Percentiles rank a stretch among this genome's conserved stretches.
Conservation (phyloP, 2,329 filamentous ascomycete species). For the Pseudogymnoascus sp. region DNA sequence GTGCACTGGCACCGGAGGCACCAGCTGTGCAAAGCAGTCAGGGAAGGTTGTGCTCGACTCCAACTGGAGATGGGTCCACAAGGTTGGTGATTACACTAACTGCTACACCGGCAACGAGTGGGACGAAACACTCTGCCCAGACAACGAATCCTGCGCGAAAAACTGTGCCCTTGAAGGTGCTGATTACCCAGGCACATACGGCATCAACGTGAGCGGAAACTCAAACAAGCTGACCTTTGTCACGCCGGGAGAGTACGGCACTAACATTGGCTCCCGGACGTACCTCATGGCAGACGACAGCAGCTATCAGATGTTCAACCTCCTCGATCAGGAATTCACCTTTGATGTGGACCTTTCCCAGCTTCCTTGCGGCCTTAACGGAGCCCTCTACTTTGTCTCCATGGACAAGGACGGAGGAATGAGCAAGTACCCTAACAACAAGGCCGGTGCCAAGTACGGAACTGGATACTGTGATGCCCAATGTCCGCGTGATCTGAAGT, state of each 20-base stretch:
- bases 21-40: slow-evolving; percentile 37
- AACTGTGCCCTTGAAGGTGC: slow-evolving; percentile 47
- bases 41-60: slow-evolving; percentile 45
- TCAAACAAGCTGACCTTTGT: slow-evolving; percentile 48
- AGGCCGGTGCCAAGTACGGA: slow-evolving; percentile 50
- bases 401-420: slow-evolving; percentile 56
- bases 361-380: slow-evolving; percentile 62
- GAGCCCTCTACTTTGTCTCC: slow-evolving; percentile 56
- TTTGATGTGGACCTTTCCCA: slow-evolving; percentile 64
- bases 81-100: slow-evolving; percentile 33
- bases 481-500: slow-evolving; percentile 44
- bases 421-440: slow-evolving; percentile 41
- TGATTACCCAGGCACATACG: slow-evolving; percentile 43
- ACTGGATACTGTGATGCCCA: slow-evolving; percentile 57
- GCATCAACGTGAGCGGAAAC: slow-evolving; percentile 44
- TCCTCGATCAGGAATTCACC: slow-evolving; percentile 60
- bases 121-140: slow-evolving; percentile 35
- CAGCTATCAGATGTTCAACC: slow-evolving; percentile 56
- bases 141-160: slow-evolving; percentile 36
- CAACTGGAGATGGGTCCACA: slow-evolving; percentile 52
- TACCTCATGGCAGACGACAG: slow-evolving; percentile 55
- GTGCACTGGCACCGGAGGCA: slow-evolving; percentile 33
- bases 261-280: slow-evolving; percentile 46
- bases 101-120: slow-evolving; percentile 38
- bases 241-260: slow-evolving; percentile 36